Evolutionary conservation across 305 asterid genomes (phyloP).

Genomic region (Solanum hybrid): DNA sequence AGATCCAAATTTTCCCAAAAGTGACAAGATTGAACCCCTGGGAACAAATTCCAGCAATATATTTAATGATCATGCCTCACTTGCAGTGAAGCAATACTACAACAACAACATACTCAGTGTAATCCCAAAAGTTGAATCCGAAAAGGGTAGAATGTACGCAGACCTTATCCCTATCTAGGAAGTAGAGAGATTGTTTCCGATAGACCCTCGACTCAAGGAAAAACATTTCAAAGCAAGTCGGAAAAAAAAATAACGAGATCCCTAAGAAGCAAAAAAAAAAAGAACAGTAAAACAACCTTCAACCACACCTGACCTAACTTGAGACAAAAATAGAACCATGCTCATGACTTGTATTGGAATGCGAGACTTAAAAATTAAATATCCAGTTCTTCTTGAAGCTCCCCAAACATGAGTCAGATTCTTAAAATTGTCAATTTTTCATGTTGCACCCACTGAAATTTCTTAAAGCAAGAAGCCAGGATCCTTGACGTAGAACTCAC

Average conservation of each 20-base stretch:
- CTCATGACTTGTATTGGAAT: not conserved
- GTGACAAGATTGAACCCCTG: not conserved
- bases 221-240: not conserved
- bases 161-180: no score
- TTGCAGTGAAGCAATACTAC: not conserved
- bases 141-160: no score
- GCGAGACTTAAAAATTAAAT: not conserved
- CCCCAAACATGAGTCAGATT: not conserved
- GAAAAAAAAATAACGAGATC: not conserved
- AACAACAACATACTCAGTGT: not conserved
- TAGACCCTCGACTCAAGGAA: no score
- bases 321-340: not conserved
- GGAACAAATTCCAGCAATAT: not conserved
- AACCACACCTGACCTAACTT: not conserved
- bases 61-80: not conserved
- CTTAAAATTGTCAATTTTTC: not conserved
- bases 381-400: not conserved
- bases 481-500: not conserved
- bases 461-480: not conserved
- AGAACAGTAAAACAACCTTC: not conserved
- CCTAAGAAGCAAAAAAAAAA: not conserved
- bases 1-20: not conserved
- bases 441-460: not conserved
- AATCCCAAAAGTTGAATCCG: not conserved
- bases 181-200: no score